A percentile compares a stretch with the other conserved stretches of the same genome.
Evolutionary conservation across 345 rosid species (phyloP).

Genomic region (Euphorbia peplus): DNA sequence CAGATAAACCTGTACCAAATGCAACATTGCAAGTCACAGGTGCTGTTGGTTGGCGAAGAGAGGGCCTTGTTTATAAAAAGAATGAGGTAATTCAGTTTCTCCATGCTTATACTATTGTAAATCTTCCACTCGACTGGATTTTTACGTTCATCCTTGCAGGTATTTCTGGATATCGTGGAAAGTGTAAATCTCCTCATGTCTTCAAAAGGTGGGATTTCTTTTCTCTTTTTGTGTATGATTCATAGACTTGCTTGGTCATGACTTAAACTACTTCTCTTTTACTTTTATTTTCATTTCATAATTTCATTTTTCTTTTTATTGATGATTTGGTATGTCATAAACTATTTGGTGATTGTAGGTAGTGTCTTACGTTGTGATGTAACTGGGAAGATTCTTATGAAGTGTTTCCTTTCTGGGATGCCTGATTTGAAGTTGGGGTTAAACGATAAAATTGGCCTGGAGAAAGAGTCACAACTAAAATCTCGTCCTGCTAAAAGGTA

Average conservation of each 20-base stretch:
- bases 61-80: conserved; percentile 93
- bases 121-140: conserved; percentile 15
- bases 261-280: conserved; percentile 3
- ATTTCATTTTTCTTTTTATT: no score
- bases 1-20: conserved; percentile 93
- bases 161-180: conserved; percentile 96
- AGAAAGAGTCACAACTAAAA: conserved; percentile 94
- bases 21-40: conserved; percentile 99
- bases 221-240: background rate
- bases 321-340: conserved; percentile 14
- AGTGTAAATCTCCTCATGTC: conserved; percentile 99
- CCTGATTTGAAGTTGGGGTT: conserved; percentile 99
- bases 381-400: conserved; percentile 95
- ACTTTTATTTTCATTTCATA: no score
- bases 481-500: conserved; percentile 97
- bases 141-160: conserved; percentile 45
- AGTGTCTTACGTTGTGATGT: conserved; percentile 95
- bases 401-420: conserved; percentile 99
- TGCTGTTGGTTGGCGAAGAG: conserved; percentile 99
- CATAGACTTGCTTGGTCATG: conserved; percentile 9
- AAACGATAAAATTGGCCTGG: conserved; percentile 98
- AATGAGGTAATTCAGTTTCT: conserved; percentile 63
- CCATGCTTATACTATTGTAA: conserved; percentile 2
- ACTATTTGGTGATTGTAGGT: conserved; percentile 45
- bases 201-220: conserved; percentile 65